Evolutionary conservation across 768 basidiomycete species (phyloP).

Genomic region (Mycena haematopus): DNA sequence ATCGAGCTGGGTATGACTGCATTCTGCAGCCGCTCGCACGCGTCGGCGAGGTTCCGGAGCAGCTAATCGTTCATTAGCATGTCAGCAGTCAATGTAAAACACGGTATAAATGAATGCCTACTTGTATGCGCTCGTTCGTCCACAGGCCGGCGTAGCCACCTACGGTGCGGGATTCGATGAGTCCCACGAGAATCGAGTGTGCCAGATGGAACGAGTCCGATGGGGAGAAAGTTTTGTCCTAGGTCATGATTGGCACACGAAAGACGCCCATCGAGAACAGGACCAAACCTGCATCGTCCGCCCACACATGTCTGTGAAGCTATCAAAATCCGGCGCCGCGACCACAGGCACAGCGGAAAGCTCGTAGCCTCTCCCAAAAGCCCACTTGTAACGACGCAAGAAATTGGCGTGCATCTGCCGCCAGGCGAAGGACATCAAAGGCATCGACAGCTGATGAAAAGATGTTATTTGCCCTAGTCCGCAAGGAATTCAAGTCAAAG

Average conservation of each 20-base stretch:
- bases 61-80: conserved; percentile 42
- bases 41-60: conserved; percentile 41
- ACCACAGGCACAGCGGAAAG: conserved; percentile 50
- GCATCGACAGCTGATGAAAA: conserved; percentile 53
- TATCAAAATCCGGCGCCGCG: conserved; percentile 61
- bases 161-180: conserved; percentile 34
- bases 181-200: conserved; percentile 40
- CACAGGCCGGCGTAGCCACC: conserved; percentile 55
- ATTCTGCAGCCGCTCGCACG: conserved; percentile 43
- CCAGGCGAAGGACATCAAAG: conserved; percentile 53
- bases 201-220: conserved; percentile 52
- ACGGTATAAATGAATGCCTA: conserved; percentile 27
- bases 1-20: conserved; percentile 43
- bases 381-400: conserved; percentile 79
- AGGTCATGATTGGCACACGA: neutral
- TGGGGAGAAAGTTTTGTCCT: conserved; percentile 51
- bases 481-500: neutral
- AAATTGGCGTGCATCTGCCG: conserved; percentile 63
- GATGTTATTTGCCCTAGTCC: neutral
- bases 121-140: conserved; percentile 55
- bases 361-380: conserved; percentile 66
- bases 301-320: conserved; percentile 51
- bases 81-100: neutral
- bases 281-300: conserved; percentile 42
- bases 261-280: no score